phyloP scores from a whole-genome alignment of 2,329 filamentous ascomycete species.

The Parastagonospora avenae region DNA sequence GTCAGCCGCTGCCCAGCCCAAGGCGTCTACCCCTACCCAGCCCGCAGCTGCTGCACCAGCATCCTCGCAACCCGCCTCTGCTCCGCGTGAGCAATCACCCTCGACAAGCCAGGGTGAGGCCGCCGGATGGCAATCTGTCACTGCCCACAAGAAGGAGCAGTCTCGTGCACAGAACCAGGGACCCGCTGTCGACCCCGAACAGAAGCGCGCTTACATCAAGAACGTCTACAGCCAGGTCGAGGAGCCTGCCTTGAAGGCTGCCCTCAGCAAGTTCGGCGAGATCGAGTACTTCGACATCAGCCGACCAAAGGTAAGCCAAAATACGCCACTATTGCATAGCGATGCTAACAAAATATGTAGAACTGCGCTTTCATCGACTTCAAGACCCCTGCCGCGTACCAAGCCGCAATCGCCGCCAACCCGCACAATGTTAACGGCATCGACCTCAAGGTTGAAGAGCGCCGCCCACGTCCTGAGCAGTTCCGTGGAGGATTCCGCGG shows the following conservation, averaged over 20 bases:
- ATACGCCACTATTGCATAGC: not conserved
- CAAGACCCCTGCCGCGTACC: constrained; percentile 77
- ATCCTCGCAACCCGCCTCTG: constrained; percentile 33
- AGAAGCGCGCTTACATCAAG: constrained; percentile 88
- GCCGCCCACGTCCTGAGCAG: constrained; percentile 63
- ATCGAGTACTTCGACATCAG: constrained; percentile 68
- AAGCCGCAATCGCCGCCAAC: constrained; percentile 81
- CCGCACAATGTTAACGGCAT: constrained; percentile 84
- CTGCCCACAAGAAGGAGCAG: constrained; percentile 81
- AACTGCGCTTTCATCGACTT: constrained; percentile 98
- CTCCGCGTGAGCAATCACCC: constrained; percentile 45
- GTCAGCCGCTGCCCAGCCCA: constrained; percentile 41
- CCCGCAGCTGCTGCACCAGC: constrained; percentile 26
- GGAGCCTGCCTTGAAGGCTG: constrained; percentile 70
- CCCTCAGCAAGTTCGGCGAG: constrained; percentile 72
- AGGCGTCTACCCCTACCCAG: constrained; percentile 44
- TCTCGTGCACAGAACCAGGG: constrained; percentile 72
- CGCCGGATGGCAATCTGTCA: constrained; percentile 85
- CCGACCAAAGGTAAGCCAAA: constrained; percentile 72
- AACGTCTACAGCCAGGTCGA: constrained; percentile 91
- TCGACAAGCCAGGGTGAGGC: constrained; percentile 59
- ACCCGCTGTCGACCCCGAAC: constrained; percentile 70
- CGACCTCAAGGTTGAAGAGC: constrained; percentile 85
- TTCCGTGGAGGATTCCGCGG: constrained; percentile 46
- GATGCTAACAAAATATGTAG: constrained; percentile 54